Conservation (phyloP, 164 flowering plant species). For the Liquidambar formosana region DNA sequence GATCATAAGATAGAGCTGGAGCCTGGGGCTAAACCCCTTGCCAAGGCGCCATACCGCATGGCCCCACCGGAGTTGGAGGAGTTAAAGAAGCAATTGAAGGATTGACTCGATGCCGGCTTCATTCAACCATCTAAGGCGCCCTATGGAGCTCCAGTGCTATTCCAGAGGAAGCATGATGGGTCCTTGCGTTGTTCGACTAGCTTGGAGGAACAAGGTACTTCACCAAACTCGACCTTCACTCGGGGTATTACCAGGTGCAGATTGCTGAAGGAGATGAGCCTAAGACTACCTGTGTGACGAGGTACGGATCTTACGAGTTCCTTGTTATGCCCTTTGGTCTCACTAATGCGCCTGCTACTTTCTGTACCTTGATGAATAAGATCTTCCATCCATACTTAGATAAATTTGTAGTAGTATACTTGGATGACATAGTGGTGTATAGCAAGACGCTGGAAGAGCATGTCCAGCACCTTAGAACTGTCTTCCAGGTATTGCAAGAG, state of each 20-base stretch:
- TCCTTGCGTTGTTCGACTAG: not conserved
- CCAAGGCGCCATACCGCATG: not conserved
- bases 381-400: no score
- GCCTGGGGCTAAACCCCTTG: not conserved
- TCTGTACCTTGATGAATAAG: no score
- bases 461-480: no score
- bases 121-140: conserved; percentile 5
- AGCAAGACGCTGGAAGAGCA: no score
- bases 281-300: conserved; percentile 2
- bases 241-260: not conserved
- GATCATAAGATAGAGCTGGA: conserved; percentile 11
- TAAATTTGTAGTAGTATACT: no score
- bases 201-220: conserved; percentile 1
- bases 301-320: not conserved
- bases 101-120: not conserved
- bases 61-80: conserved; percentile 1
- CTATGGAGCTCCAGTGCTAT: not conserved
- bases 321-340: no score
- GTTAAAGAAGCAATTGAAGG: not conserved
- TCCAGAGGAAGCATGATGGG: not conserved
- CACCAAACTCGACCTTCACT: not conserved
- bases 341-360: no score
- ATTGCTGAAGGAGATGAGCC: not conserved
- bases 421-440: no score
- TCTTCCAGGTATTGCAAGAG: not conserved